Evolutionary conservation across 495 filamentous ascomycete species (phyloP).

Genomic region (Glarea lozoyensis): DNA sequence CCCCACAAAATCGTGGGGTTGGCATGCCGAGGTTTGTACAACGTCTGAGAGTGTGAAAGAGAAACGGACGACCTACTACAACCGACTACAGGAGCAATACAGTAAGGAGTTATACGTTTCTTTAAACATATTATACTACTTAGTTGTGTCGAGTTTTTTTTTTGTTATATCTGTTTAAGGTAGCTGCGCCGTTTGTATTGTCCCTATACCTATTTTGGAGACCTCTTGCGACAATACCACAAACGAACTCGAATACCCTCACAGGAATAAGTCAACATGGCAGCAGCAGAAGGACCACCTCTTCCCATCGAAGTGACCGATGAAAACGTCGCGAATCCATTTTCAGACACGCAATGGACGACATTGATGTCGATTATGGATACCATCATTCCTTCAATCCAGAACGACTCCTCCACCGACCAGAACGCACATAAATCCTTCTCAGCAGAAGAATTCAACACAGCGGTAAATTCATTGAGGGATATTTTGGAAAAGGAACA

Average conservation of each 20-base stretch:
- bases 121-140: too few species aligned
- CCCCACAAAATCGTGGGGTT: too few species aligned
- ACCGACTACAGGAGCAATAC: too few species aligned
- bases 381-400: constrained; percentile 43
- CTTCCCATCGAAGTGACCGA: constrained; percentile 2
- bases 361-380: constrained; percentile 47
- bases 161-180: too few species aligned
- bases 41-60: too few species aligned
- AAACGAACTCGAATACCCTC: background rate
- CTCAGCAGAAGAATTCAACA: constrained; percentile 18
- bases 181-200: too few species aligned
- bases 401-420: constrained; percentile 23
- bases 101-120: too few species aligned
- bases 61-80: too few species aligned
- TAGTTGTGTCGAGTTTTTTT: too few species aligned
- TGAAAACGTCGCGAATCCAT: constrained; percentile 14
- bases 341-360: constrained; percentile 44
- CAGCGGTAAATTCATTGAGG: constrained; percentile 9
- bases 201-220: background rate
- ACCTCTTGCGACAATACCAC: background rate
- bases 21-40: too few species aligned
- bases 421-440: constrained; percentile 8
- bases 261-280: constrained; percentile 1
- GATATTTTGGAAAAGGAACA: constrained; percentile 4
- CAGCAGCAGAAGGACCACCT: constrained; percentile 2